Evolutionary conservation across 495 filamentous ascomycete genomes (phyloP), one percentile per base, ranked within the genome.

Genomic region (Neurospora sp.): DNA sequence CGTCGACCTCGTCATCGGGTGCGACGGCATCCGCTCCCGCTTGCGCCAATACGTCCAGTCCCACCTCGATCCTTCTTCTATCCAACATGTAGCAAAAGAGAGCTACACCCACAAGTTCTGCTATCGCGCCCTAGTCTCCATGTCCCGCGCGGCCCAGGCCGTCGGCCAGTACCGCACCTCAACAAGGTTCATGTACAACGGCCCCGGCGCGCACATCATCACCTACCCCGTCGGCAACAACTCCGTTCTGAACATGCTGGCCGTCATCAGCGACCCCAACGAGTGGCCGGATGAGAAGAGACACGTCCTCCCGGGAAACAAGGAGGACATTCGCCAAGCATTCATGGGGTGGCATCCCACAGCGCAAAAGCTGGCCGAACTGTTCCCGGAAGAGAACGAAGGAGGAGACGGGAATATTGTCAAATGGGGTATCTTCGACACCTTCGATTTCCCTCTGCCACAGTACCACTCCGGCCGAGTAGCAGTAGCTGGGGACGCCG

Each of bases 381-480:
- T 88, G 12, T 73, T 89, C 10, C 81, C 83, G 0, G 81, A 83
- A 1, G 53, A 81, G 6, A 3, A 9, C 0, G 53, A 65, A 3
- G 27, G 1, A 8, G 27, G 12, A 18, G 53, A 0, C 12, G 53
- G 53, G 68, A 76, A 31, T 31, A 31, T 87, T 68, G 84, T 88
- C 71, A 86, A 86, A 71, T 89, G 87, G 87, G 87, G 77, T 0
- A 81, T 89, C 7, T 89, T 89, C 70, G 87, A 89, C 71, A 83
- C 82, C 76, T 76, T 72, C 2, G 82, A 86, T 5, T 72, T 82
- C 18, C 87, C 86, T 1, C 81, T 80, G 0, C 77, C 81, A 6
- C 41, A 68, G 2, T 89, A 86, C 71, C 31, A 73, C 22, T 68
- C 68, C 1, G 85, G 83, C 0, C 73, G 78, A 16, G 75, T 87